Conservation (phyloP, 495 filamentous ascomycete genomes). For the Xylaria palmicola region DNA sequence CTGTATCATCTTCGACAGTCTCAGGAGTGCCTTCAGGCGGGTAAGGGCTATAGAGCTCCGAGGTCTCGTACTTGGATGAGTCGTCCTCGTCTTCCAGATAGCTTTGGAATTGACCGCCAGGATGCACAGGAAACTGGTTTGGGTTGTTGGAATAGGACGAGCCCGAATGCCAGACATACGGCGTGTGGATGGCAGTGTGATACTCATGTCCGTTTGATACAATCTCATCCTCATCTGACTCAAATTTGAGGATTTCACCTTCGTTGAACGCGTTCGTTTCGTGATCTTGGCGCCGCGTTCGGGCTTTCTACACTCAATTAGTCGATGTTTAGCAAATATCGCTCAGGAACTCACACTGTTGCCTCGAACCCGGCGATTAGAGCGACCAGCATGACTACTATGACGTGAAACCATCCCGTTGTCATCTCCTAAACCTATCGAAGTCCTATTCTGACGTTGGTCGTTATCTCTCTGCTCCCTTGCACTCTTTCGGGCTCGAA, state of each 20-base stretch:
- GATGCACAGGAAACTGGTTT: constrained; percentile 15
- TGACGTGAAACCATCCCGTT: constrained; percentile 1
- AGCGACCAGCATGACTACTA: constrained; percentile 17
- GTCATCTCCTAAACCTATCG: not conserved
- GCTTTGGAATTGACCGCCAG: constrained; percentile 8
- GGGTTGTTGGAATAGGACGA: constrained; percentile 20
- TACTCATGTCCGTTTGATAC: constrained; percentile 14
- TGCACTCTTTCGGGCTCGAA: constrained; percentile 66
- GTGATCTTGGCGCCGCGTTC: not conserved
- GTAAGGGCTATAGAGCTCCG: constrained; percentile 34
- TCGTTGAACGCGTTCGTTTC: not conserved
- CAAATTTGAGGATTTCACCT: constrained; percentile 28
- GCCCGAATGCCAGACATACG: constrained; percentile 14
- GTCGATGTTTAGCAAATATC: no score
- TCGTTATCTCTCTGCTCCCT: constrained; percentile 62
- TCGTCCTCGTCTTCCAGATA: constrained; percentile 15
- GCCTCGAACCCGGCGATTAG: constrained; percentile 18
- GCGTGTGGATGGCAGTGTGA: constrained; percentile 13
- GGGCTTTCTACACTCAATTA: not conserved
- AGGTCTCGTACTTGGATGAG: constrained; percentile 26
- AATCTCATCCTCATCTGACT: constrained; percentile 29
- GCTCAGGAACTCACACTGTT: constrained; percentile 21
- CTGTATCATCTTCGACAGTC: constrained; percentile 32
- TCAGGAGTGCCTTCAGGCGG: constrained; percentile 32
- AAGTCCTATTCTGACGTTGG: constrained; percentile 18